Base-by-base conservation (phyloP, 371 early-diverging fungal species). In the Syncephalis plumigaleata region DNA sequence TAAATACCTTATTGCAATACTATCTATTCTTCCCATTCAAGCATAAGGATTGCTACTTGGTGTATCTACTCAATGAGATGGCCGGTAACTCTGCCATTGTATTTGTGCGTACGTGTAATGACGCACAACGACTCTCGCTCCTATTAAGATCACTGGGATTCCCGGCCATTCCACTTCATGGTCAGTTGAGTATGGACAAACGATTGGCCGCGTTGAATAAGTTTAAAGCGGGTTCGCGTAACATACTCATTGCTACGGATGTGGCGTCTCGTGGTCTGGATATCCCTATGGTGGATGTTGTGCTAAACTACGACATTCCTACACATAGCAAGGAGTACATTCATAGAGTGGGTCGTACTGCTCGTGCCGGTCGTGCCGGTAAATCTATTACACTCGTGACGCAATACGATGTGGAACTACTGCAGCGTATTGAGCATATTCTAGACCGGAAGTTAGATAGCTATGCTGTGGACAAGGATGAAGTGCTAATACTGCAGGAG, bases 291-390 rank as follows among this genome's bases (percentile, higher is more conserved):
- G 96, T 98, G 7, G 94, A 93, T 57, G 59, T 88, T 27, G 95
- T 98, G 7, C 67, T 99, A 55, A 93, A 98, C 68, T 98, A 89
- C 55, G 97, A 97, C 61, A 77, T 96, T 8, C 98, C 98, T n/a
- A 72, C 84, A 46, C 77, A 78, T 48, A 75, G 79, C 40, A 89
- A 95, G 69, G 90, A 87, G 55, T 98, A 97, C 64, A 86, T 97
- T 51, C 99, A 98, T 67, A 77, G 98, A 44, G 90, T 92, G 2
- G 98, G 99, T 24, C 79, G 99, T 55, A 95, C 98, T 0, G 99
- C 94, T 7, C 79, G 95, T 58, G 93, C 94, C 5, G 97, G 98
- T 9, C 70, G 85, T 37, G 69, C 84, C 2, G 99, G 98, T 46
- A 84, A 86, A 56, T 79, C 93, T 1, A 66, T 98, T 21, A 92